phyloP scores from a whole-genome alignment of 148 eudicot genomes.

The Limonium bicolor region DNA sequence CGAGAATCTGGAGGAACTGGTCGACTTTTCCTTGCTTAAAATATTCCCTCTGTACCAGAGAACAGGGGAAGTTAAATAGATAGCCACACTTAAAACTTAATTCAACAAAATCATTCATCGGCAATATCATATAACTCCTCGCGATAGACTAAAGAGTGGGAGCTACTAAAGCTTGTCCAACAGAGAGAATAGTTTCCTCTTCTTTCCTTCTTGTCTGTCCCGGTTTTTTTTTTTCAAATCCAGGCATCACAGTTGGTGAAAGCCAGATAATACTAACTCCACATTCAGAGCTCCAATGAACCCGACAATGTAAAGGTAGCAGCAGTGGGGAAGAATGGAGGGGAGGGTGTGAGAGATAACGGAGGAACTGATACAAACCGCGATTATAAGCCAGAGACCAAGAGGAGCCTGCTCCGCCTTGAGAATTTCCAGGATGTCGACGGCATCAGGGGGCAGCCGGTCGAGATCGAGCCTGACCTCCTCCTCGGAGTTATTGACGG shows the following conservation, averaged over 20 bases:
- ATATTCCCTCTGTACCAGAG: constrained; percentile 89
- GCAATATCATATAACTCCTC: too few species aligned
- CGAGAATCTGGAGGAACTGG: constrained; percentile 79
- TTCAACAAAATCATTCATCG: too few species aligned
- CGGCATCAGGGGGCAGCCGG: constrained; percentile 79
- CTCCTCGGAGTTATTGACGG: constrained; percentile 84
- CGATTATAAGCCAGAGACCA: constrained; percentile 83
- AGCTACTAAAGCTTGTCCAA: too few species aligned
- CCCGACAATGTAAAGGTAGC: too few species aligned
- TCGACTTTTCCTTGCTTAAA: constrained; percentile 89
- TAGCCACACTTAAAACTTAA: background rate
- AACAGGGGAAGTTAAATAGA: too few species aligned
- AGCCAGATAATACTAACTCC: too few species aligned
- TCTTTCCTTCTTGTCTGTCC: too few species aligned
- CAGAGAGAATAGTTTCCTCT: too few species aligned
- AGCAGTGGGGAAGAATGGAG: background rate
- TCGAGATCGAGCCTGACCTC: constrained; percentile 77
- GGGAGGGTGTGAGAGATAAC: background rate
- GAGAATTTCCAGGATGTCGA: constrained; percentile 93
- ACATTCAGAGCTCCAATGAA: too few species aligned
- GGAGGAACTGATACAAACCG: constrained; percentile 22
- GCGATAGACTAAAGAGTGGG: too few species aligned
- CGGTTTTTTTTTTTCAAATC: too few species aligned
- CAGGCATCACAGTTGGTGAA: too few species aligned
- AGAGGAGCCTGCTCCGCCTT: constrained; percentile 99